Evolutionary conservation across 1,284 basidiomycete genomes (phyloP), one percentile per base, ranked within the genome.

Genomic region (Ceratobasidium sp.): DNA sequence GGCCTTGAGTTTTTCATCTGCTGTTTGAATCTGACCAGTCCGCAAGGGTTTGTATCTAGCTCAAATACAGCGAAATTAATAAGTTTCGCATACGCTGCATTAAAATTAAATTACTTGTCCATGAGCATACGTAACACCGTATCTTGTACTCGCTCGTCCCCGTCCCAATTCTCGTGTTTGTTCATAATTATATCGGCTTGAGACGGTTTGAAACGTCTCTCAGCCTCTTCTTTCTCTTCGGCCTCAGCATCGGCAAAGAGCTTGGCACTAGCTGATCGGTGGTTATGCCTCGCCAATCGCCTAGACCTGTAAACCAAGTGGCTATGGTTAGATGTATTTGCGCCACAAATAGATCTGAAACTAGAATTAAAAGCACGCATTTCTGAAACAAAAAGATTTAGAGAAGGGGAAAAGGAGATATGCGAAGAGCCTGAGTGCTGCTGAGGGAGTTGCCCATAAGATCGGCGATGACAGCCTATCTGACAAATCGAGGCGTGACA

Each of bases 51-150:
- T 95, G 86, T 95, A 91, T 82, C 72, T 75, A 64, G 33, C 10
- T 42, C 13, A 49, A 39, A 26, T 28, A 33, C 33, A n/a, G 18
- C 46, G 44, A 28, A 28, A 10, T 44, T 33, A 42, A 53, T 53
- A 26, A 18, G 13, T 33, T 40, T 46, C 33, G 61, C 60, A 75
- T 75, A 64, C 49, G 64, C 18, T 33, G 46, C 9, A 44, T n/a
- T 51, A 23, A 10, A n/a, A 51, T 51, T 33, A 33, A 53, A 60
- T 28, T 55, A 75, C 72, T 94, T 94, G 86, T 96, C 94, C 56
- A 95, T 89, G 3, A 96, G 89, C 95, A 96, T 96, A 33, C 94
- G 90, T 26, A 96, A 87, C 0, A 95, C 93, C 0, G 92, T 89
- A 85, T 95, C 93, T 78, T 90, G 86, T 2, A 91, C 87, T 1